phyloP scores from a whole-genome alignment of 345 rosid genomes.

The Arabidopsis thaliana region TAIR10.1 NC_003070.9:765001-765500 shows the following conservation, averaged over 20 bases:
- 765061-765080: conserved; percentile 67
- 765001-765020: conserved; percentile 32
- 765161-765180: conserved; percentile 56
- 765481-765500: conserved; percentile 81
- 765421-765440: conserved; percentile 5
- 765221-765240: conserved; percentile 69
- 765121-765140: conserved; percentile 48
- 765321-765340: not conserved
- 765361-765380: not conserved
- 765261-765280: conserved; percentile 9
- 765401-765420: conserved; percentile 6
- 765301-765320: not conserved
- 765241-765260: conserved; percentile 87
- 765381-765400: not conserved
- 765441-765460: not conserved
- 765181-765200: conserved; percentile 63
- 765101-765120: conserved; percentile 69
- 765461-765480: conserved; percentile 29
- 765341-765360: conserved; percentile 12
- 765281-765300: conserved; percentile 7
- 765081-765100: conserved; percentile 70
- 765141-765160: conserved; percentile 54
- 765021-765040: conserved; percentile 77
- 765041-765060: conserved; percentile 71
- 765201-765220: conserved; percentile 60